These are phyloP conservation scores for Sporothrix globosa DNA, from an alignment of 2,329 filamentous ascomycete species.

Conservation along the genomic window DNA sequence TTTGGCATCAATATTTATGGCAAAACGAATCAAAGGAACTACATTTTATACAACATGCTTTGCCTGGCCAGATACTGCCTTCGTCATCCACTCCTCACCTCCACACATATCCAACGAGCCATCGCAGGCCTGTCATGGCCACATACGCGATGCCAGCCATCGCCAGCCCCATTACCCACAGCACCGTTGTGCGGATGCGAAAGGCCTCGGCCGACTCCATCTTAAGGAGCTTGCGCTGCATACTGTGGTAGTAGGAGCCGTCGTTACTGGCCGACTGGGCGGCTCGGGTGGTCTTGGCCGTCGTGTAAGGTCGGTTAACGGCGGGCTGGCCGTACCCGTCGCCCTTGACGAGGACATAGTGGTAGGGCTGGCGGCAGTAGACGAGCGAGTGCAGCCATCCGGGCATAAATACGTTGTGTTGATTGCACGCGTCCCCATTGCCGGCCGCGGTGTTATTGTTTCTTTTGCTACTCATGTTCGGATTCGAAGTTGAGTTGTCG, in stretches of 20 bases:
- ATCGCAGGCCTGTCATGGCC: slow-evolving; percentile 38
- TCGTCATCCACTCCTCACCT: neutral
- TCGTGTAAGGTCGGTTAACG: slow-evolving; percentile 24
- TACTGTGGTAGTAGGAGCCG: slow-evolving; percentile 56
- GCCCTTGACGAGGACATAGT: slow-evolving; percentile 40
- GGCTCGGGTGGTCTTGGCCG: slow-evolving; percentile 27
- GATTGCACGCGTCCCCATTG: neutral
- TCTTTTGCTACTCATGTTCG: slow-evolving; percentile 28
- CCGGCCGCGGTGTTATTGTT: neutral
- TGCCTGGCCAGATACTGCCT: neutral
- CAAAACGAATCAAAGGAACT: neutral
- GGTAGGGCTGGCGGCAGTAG: slow-evolving; percentile 48
- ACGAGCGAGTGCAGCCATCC: slow-evolving; percentile 49
- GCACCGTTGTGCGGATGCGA: slow-evolving; percentile 59
- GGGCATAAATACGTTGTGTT: slow-evolving; percentile 45
- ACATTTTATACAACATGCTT: neutral
- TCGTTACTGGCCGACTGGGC: slow-evolving; percentile 35
- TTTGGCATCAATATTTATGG: neutral
- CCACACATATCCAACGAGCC: slow-evolving; percentile 30
- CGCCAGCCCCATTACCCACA: slow-evolving; percentile 52
- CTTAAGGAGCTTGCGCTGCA: slow-evolving; percentile 63
- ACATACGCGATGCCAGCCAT: slow-evolving; percentile 42
- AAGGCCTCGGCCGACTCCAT: slow-evolving; percentile 68
- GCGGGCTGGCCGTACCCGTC: neutral
- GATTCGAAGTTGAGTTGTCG: slow-evolving; percentile 36